These are phyloP conservation scores for Hebeloma cylindrosporum DNA, from an alignment of 768 basidiomycete species.

Conservation along the genomic window DNA sequence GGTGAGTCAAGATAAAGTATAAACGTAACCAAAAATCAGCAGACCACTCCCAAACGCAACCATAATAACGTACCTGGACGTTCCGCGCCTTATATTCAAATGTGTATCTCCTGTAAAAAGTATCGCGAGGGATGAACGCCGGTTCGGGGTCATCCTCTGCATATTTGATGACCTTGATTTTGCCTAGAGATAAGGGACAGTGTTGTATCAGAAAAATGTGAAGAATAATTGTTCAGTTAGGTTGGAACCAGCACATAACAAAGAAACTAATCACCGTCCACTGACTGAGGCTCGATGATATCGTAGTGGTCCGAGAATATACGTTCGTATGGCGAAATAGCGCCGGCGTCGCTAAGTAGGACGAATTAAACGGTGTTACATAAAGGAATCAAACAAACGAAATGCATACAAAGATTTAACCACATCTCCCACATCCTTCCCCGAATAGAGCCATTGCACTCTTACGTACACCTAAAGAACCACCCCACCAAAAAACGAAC, in stretches of 20 bases:
- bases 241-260: neutral
- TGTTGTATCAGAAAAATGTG: too few species aligned
- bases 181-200: conserved; percentile 27
- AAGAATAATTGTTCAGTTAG: neutral
- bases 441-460: conserved; percentile 58
- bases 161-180: conserved; percentile 33
- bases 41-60: too few species aligned
- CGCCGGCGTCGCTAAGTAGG: conserved; percentile 7
- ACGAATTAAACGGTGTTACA: neutral
- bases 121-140: conserved; percentile 34
- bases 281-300: conserved; percentile 42
- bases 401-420: conserved; percentile 51
- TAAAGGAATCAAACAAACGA: neutral
- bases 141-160: conserved; percentile 41
- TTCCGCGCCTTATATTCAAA: conserved; percentile 34
- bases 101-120: conserved; percentile 50
- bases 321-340: conserved; percentile 49
- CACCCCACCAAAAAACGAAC: too few species aligned
- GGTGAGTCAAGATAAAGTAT: too few species aligned
- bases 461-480: conserved; percentile 47
- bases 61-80: conserved; percentile 34
- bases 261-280: conserved; percentile 40
- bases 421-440: conserved; percentile 42
- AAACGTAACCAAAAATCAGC: too few species aligned
- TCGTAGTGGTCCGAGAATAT: conserved; percentile 50